A percentile compares a stretch with the other conserved stretches of the same genome.
Conservation (phyloP, 2,329 filamentous ascomycete species). For the Furcasterigmium furcatum region DNA sequence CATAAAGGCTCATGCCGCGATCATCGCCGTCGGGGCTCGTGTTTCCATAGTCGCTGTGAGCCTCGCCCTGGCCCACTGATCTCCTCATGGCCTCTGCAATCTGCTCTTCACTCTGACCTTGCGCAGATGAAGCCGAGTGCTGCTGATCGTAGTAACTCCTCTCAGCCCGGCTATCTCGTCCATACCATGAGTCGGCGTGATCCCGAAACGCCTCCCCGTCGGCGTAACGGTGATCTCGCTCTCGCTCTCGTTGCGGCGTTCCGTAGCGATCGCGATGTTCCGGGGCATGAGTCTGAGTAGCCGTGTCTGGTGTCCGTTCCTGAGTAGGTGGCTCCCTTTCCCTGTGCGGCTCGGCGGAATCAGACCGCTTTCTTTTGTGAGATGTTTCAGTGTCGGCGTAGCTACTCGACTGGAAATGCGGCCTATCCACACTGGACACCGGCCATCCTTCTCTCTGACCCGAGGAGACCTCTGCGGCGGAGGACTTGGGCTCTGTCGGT, state of each 20-base stretch:
- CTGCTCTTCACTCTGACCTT: slow-evolving; percentile 48
- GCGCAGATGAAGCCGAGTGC: slow-evolving; percentile 39
- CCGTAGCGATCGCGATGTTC: slow-evolving; percentile 39
- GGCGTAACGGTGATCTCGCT: slow-evolving; percentile 40
- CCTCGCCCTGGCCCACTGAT: slow-evolving; percentile 39
- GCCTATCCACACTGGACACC: slow-evolving; percentile 34
- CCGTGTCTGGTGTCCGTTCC: slow-evolving; percentile 29
- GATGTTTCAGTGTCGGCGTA: slow-evolving; percentile 44
- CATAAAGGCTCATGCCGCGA: slow-evolving; percentile 33
- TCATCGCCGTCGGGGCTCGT: slow-evolving; percentile 51
- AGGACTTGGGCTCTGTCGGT: slow-evolving; percentile 15
- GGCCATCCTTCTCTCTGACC: slow-evolving; percentile 39
- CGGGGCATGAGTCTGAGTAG: slow-evolving; percentile 21
- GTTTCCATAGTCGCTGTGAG: slow-evolving; percentile 44
- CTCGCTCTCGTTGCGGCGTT: slow-evolving; percentile 42
- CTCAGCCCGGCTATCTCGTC: slow-evolving; percentile 43
- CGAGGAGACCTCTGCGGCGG: slow-evolving; percentile 19
- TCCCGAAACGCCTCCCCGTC: slow-evolving; percentile 39
- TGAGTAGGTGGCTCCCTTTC: slow-evolving; percentile 23
- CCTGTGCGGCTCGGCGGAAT: slow-evolving; percentile 50
- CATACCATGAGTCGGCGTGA: slow-evolving; percentile 45
- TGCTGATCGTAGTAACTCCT: slow-evolving; percentile 44
- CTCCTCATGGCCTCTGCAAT: slow-evolving; percentile 40
- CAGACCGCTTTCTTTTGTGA: slow-evolving; percentile 69
- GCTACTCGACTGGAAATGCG: slow-evolving; percentile 30